These are phyloP conservation scores for Arthrobotrys megalospora DNA, from an alignment of 2,329 filamentous ascomycete genomes.

Conservation along the genomic window DNA sequence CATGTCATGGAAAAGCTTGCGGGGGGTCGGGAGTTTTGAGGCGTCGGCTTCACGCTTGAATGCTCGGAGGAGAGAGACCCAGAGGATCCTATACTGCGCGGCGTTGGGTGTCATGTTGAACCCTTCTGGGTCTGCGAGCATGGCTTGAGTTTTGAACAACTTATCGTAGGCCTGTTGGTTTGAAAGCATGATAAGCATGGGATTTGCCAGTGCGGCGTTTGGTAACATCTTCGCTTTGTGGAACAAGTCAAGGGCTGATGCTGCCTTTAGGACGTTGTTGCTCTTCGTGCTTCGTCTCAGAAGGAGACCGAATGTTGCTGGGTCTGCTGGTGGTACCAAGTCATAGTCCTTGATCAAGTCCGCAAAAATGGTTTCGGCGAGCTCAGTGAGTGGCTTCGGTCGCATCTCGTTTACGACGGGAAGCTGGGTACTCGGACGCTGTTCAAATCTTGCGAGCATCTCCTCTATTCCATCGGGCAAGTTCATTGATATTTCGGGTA, in stretches of 20 bases:
- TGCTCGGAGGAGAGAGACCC: slow-evolving; percentile 7
- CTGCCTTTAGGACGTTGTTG: slow-evolving; percentile 44
- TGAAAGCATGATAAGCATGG: slow-evolving; percentile 44
- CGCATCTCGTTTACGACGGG: slow-evolving; percentile 53
- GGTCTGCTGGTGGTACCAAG: slow-evolving; percentile 47
- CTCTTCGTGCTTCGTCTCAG: slow-evolving; percentile 34
- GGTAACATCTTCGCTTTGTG: slow-evolving; percentile 44
- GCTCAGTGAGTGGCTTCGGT: slow-evolving; percentile 38
- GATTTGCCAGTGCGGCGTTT: slow-evolving; percentile 36
- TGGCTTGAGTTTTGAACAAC: slow-evolving; percentile 23
- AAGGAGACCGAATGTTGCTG: slow-evolving; percentile 53
- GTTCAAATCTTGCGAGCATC: slow-evolving; percentile 47
- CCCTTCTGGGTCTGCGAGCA: slow-evolving; percentile 29
- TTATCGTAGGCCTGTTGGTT: slow-evolving; percentile 22
- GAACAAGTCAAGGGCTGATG: slow-evolving; percentile 42
- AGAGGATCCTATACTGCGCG: slow-evolving; percentile 34
- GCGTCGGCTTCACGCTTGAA: slow-evolving; percentile 11
- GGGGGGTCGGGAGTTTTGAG: slow-evolving; percentile 22
- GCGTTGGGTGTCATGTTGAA: slow-evolving; percentile 37
- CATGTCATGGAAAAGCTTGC: slow-evolving; percentile 48
- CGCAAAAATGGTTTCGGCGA: slow-evolving; percentile 28
- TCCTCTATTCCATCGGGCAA: slow-evolving; percentile 46
- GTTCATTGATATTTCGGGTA: not conserved
- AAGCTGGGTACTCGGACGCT: slow-evolving; percentile 26
- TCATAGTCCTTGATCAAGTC: slow-evolving; percentile 42